Conservation (phyloP, 495 filamentous ascomycete genomes). For the Chaetomidium leptoderma region DNA sequence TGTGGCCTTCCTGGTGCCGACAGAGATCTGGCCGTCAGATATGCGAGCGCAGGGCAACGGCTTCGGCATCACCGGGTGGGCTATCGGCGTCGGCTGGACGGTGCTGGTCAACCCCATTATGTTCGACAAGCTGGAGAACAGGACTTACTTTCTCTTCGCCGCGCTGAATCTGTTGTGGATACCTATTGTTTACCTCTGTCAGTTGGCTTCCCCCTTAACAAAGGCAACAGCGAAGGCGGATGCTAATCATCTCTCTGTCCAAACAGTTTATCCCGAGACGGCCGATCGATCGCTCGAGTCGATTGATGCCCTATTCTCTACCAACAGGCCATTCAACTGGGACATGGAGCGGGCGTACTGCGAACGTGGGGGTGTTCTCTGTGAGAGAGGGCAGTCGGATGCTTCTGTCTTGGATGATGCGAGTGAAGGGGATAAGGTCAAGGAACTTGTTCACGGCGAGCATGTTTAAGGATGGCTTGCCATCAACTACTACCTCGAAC, state of each 20-base stretch:
- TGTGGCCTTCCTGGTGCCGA: constrained; percentile 20
- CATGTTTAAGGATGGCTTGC: neutral
- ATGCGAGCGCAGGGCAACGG: constrained; percentile 21
- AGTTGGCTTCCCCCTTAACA: constrained; percentile 6
- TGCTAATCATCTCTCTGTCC: constrained; percentile 11
- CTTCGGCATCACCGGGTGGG: constrained; percentile 20
- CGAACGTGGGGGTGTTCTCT: constrained; percentile 14
- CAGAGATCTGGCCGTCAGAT: constrained; percentile 20
- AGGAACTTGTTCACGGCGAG: constrained; percentile 10
- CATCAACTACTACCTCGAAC: neutral
- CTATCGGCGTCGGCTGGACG: constrained; percentile 53
- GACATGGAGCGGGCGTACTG: constrained; percentile 20
- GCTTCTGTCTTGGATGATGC: constrained; percentile 11
- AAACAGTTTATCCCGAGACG: constrained; percentile 63
- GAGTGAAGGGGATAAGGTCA: constrained; percentile 12
- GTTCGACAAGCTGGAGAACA: constrained; percentile 52
- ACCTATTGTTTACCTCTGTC: constrained; percentile 21
- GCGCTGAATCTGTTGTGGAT: constrained; percentile 15
- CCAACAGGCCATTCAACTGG: constrained; percentile 19
- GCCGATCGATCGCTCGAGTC: constrained; percentile 66
- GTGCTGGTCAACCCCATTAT: constrained; percentile 61
- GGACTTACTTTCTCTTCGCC: constrained; percentile 16
- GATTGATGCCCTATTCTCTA: constrained; percentile 62
- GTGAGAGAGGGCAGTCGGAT: constrained; percentile 8
- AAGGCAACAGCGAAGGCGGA: neutral